Evolutionary conservation across 1,284 basidiomycete genomes (phyloP).

Genomic region (Cutaneotrichosporon curvatum): DNA sequence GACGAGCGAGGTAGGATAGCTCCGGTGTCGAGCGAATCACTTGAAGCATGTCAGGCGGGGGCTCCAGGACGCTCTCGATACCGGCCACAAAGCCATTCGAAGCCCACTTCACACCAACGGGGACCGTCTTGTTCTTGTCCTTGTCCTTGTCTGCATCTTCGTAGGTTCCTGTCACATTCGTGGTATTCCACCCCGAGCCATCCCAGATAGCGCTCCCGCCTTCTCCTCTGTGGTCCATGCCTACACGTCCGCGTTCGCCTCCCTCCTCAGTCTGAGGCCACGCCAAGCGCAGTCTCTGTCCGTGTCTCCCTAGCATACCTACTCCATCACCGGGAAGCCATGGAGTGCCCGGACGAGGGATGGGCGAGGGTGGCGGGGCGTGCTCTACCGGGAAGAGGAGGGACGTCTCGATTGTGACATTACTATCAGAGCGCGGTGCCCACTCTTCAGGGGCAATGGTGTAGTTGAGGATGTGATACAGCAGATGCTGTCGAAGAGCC

Average conservation of each 20-base stretch:
- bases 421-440: conserved; percentile 16
- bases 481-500: conserved; percentile 74
- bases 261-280: conserved; percentile 46
- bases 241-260: conserved; percentile 53
- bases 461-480: conserved; percentile 91
- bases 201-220: conserved; percentile 52
- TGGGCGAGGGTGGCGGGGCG: conserved; percentile 59
- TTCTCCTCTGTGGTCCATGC: conserved; percentile 63
- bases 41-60: conserved; percentile 64
- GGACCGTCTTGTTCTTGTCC: conserved; percentile 12
- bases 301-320: conserved; percentile 70
- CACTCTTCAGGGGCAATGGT: conserved; percentile 51
- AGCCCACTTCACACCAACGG: conserved; percentile 48
- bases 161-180: background rate
- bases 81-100: conserved; percentile 73
- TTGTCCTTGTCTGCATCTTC: conserved; percentile 12
- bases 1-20: conserved; percentile 58
- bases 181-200: conserved; percentile 32
- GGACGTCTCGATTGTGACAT: conserved; percentile 50
- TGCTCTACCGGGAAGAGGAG: conserved; percentile 61
- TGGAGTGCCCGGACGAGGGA: conserved; percentile 56
- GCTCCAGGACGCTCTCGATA: conserved; percentile 65
- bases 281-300: conserved; percentile 69
- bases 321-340: conserved; percentile 68
- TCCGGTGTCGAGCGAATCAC: conserved; percentile 56